A percentile compares a stretch with the other conserved stretches of the same genome.
phyloP scores from a whole-genome alignment of 2,329 filamentous ascomycete genomes.

The Colletotrichum tamarilloi region DNA sequence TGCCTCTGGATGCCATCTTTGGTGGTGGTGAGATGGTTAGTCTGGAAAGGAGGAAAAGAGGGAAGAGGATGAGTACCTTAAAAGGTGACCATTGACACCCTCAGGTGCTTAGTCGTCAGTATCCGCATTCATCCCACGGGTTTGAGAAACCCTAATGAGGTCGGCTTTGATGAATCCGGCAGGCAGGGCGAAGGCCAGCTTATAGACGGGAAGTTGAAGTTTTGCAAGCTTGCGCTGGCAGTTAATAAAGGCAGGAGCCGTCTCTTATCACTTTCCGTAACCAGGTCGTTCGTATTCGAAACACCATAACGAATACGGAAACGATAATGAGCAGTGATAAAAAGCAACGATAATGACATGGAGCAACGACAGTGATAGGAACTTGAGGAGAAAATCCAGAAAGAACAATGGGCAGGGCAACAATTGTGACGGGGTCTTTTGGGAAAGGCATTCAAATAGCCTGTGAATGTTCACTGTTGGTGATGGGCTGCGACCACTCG shows the following conservation, averaged over 20 bases:
- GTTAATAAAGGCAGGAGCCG: neutral
- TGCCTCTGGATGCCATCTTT: neutral
- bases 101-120: neutral
- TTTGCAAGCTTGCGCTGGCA: too few species aligned
- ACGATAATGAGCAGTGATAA: neutral
- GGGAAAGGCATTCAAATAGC: too few species aligned
- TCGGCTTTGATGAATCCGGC: neutral
- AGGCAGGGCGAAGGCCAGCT: neutral
- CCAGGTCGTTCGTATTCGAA: neutral
- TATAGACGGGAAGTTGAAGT: too few species aligned
- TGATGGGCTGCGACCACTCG: too few species aligned
- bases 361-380: too few species aligned
- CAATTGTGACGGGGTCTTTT: too few species aligned
- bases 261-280: neutral
- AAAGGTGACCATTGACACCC: neutral
- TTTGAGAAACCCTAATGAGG: too few species aligned
- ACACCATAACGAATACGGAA: neutral
- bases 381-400: too few species aligned
- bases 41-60: neutral
- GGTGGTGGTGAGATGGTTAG: neutral
- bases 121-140: neutral
- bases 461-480: too few species aligned
- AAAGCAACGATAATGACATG: too few species aligned
- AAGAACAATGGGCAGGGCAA: too few species aligned
- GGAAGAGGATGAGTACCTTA: neutral